Percentiles rank a stretch among this genome's conserved stretches.
Evolutionary conservation across 495 filamentous ascomycete species (phyloP).

Genomic region (Alectoria sarmentosa): DNA sequence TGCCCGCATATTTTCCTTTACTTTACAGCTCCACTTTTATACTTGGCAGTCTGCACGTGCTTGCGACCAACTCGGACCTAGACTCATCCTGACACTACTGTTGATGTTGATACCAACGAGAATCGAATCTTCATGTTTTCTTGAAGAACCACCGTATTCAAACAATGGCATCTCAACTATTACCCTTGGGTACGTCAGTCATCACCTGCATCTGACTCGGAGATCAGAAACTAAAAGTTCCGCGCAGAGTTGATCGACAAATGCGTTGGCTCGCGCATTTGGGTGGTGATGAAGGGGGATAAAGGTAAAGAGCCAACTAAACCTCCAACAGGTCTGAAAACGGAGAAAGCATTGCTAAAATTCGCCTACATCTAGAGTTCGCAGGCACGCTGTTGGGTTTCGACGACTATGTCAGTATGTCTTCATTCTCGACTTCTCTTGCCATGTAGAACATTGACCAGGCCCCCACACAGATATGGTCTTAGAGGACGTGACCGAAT

Average conservation of each 20-base stretch:
- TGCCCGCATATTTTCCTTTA: not conserved
- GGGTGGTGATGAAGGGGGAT: slow-evolving; percentile 99
- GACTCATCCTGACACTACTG: no score
- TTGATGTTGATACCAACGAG: no score
- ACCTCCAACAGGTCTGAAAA: not conserved
- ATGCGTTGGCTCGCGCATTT: slow-evolving; percentile 94
- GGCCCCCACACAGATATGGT: slow-evolving; percentile 72
- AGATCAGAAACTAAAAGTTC: not conserved
- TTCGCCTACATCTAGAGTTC: slow-evolving; percentile 58
- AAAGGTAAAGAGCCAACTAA: slow-evolving; percentile 56
- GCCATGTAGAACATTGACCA: slow-evolving; percentile 9
- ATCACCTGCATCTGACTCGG: no score
- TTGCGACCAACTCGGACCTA: no score
- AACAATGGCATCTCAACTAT: slow-evolving; percentile 16
- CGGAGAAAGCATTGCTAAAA: not conserved
- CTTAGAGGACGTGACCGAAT: slow-evolving; percentile 92
- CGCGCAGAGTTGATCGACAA: slow-evolving; percentile 89
- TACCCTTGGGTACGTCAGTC: slow-evolving; percentile 22
- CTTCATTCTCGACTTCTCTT: slow-evolving; percentile 8
- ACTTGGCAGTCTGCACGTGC: no score
- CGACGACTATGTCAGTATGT: slow-evolving; percentile 99
- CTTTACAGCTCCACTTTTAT: no score
- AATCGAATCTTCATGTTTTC: not conserved
- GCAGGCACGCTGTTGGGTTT: slow-evolving; percentile 89
- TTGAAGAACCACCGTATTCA: not conserved